Evolutionary conservation across 768 basidiomycete species (phyloP).

Genomic region (Lentinula aciculospora): DNA sequence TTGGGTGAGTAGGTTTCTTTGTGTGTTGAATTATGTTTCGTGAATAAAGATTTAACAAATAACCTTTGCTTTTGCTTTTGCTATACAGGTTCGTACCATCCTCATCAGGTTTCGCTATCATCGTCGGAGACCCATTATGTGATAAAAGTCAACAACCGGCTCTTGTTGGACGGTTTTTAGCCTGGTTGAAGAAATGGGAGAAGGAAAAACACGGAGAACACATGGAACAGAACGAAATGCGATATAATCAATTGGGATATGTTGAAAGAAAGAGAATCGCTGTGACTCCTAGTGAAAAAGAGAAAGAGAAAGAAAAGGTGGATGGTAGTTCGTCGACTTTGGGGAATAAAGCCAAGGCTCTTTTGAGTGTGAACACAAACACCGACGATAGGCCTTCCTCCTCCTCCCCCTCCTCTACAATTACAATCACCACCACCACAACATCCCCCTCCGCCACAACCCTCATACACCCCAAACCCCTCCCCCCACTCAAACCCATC

Average conservation of each 20-base stretch:
- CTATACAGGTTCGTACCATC: neutral
- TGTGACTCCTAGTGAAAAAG: neutral
- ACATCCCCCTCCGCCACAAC: neutral
- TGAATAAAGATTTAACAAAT: too few relatives aligned
- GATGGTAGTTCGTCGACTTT: too few relatives aligned
- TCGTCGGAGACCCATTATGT: conserved; percentile 5
- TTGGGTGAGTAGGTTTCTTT: neutral
- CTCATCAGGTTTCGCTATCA: neutral
- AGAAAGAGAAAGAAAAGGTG: neutral
- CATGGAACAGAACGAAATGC: too few relatives aligned
- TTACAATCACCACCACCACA: neutral
- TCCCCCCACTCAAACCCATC: neutral
- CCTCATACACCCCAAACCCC: neutral
- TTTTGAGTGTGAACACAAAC: too few relatives aligned
- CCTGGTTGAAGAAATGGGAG: neutral
- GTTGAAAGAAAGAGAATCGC: neutral
- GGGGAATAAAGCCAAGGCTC: too few relatives aligned
- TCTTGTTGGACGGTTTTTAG: neutral
- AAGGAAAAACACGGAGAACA: neutral
- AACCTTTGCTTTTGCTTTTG: too few relatives aligned
- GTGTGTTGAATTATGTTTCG: too few relatives aligned
- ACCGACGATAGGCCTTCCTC: too few relatives aligned
- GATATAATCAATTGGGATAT: neutral
- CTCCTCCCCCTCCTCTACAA: neutral
- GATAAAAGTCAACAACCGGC: neutral